Evolutionary conservation across 495 filamentous ascomycete genomes (phyloP), one percentile per base, ranked within the genome.

Genomic region (Recurvomyces mirabilis): DNA sequence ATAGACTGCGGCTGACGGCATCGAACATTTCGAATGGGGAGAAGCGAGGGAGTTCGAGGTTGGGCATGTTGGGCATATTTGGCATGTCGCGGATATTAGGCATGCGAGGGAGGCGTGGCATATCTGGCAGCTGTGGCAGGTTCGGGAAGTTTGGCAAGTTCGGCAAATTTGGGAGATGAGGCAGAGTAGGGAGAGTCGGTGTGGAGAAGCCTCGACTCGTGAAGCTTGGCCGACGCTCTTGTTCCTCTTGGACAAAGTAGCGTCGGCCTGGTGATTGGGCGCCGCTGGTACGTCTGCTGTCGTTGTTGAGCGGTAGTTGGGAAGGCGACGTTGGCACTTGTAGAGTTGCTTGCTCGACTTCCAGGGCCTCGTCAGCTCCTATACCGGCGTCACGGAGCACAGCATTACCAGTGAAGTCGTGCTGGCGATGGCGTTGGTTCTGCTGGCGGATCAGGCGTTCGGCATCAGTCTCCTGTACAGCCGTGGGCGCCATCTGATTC

Each of bases 401-500:
- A 13, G 38, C 42, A 14, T 46, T 36, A 12, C 43, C 47, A 14
- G 53, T 53, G 20, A 49, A 38, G 15, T 45, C 49, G 30, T 48
- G 49, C 35, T 55, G 41, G 17, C 30, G 43, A 14, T 40, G 43
- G 22, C 32, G 28, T 4, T 38, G 38, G 11, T 41, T 25, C 18
- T 51, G 59, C 29, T 46, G 55, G 9, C 33, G 49, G 36, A 47
- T 54, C 44, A 42, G 53, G 34, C 30, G 49, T 39, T 49, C 54
- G 49, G 44, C 38, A 30, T 61, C 58, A 38, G 51, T 57, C 39
- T 61, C 63, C 0, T 49, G 51, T 9, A 38, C 32, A n/a, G 48
- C 54, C 13, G 60, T 45, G 2, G 62, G 54, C 1, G 56, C 54
- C 42, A 66, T 41, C 40, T 65, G 62, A 47, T 60, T 64, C n/a